These are phyloP conservation scores for Fraxinus cuspidata DNA, from an alignment of 257 asterid species.

Conservation along the genomic window DNA sequence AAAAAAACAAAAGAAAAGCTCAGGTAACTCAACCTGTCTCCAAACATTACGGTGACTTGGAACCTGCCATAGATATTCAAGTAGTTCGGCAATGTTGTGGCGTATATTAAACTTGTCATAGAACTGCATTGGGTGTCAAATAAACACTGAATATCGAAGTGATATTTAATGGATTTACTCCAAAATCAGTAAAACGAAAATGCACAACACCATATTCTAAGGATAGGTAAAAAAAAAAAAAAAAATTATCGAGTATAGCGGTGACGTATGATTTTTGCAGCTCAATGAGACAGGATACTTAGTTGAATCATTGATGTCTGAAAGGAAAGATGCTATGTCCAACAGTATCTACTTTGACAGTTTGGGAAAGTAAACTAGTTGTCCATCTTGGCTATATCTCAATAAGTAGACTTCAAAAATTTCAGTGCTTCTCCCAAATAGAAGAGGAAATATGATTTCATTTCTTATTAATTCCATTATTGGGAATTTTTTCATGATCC, in stretches of 20 bases:
- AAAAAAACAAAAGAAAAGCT: neutral
- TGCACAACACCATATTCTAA: slow-evolving; percentile 9
- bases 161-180: neutral
- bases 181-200: neutral
- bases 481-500: neutral
- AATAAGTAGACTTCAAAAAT: neutral
- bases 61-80: slow-evolving; percentile 96
- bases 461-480: neutral
- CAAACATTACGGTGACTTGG: slow-evolving; percentile 97
- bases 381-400: neutral
- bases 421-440: neutral
- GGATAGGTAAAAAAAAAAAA: neutral
- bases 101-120: slow-evolving; percentile 99
- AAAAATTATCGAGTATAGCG: neutral
- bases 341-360: neutral
- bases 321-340: neutral
- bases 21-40: slow-evolving; percentile 68
- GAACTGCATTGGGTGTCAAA: slow-evolving; percentile 56
- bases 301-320: neutral
- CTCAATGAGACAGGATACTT: neutral
- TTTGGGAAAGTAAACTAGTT: neutral
- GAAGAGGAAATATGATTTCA: neutral
- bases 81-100: slow-evolving; percentile 97
- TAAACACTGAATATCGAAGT: neutral
- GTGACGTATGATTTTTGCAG: neutral